Percentiles rank a stretch among this genome's conserved stretches.
phyloP scores from a whole-genome alignment of 2,329 filamentous ascomycete species.

The Alternaria infectoria region DNA sequence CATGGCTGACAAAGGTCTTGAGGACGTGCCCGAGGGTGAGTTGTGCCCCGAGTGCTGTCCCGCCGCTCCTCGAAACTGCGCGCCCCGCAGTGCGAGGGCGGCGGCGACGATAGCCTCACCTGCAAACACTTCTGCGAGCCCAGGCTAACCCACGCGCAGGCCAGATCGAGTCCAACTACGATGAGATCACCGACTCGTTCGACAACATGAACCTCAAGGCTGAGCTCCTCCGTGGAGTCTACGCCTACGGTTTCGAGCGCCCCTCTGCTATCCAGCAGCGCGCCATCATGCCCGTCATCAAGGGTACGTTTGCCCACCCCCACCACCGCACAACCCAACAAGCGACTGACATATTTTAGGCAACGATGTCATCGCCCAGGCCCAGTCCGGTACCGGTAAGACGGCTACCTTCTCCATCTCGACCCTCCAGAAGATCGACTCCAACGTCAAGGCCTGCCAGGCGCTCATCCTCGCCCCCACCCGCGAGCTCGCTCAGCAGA shows the following conservation, averaged over 20 bases:
- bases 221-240: constrained; percentile 97
- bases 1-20: constrained; percentile 99
- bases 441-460: constrained; percentile 94
- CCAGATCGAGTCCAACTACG: constrained; percentile 99
- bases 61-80: constrained; percentile 7
- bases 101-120: constrained; percentile 7
- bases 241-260: constrained; percentile 99
- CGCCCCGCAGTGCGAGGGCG: constrained; percentile 18
- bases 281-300: constrained; percentile 99
- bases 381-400: constrained; percentile 99
- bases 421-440: constrained; percentile 97
- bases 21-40: constrained; percentile 95
- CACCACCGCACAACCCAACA: not conserved
- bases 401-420: constrained; percentile 99
- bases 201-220: constrained; percentile 97
- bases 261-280: constrained; percentile 99
- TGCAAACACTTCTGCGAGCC: constrained; percentile 2
- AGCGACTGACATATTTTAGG: constrained; percentile 55
- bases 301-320: constrained; percentile 68
- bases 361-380: constrained; percentile 99
- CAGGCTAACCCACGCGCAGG: constrained; percentile 60
- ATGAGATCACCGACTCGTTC: constrained; percentile 99
- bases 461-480: constrained; percentile 97
- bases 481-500: constrained; percentile 98
- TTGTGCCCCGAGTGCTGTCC: constrained; percentile 35